Conservation (phyloP, 2,329 filamentous ascomycete species). For the Cytospora piceae region DNA sequence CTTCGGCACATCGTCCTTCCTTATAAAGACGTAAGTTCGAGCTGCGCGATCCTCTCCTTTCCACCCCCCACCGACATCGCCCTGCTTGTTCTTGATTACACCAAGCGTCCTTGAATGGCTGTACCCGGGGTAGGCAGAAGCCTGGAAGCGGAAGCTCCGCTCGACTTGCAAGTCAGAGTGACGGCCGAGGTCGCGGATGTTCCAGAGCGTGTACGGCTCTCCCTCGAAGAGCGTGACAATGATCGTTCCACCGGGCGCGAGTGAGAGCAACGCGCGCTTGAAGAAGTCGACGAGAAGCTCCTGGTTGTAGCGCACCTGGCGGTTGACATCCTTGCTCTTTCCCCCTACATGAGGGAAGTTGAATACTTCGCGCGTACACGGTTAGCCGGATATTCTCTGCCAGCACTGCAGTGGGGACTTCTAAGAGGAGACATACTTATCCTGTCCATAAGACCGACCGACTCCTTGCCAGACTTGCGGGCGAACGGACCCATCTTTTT, state of each 20-base stretch:
- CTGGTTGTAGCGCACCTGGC: constrained; percentile 92
- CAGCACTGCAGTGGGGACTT: neutral
- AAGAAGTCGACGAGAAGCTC: constrained; percentile 75
- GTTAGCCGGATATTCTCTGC: constrained; percentile 1
- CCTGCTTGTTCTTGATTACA: constrained; percentile 55
- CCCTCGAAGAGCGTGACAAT: constrained; percentile 90
- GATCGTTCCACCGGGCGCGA: constrained; percentile 64
- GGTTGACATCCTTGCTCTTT: constrained; percentile 87
- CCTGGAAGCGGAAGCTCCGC: constrained; percentile 71
- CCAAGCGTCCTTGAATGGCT: constrained; percentile 74
- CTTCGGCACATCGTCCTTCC: constrained; percentile 54
- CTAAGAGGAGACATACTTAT: constrained; percentile 50
- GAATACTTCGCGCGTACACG: constrained; percentile 58
- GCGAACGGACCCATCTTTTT: constrained; percentile 61
- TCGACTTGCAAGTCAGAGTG: constrained; percentile 74
- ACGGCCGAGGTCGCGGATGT: constrained; percentile 82
- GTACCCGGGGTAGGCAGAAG: constrained; percentile 72
- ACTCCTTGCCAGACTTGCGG: constrained; percentile 43
- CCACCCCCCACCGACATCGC: constrained; percentile 51
- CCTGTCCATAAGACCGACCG: constrained; percentile 63
- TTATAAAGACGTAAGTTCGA: constrained; percentile 65
- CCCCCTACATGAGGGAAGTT: constrained; percentile 98
- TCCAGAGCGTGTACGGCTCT: constrained; percentile 95
- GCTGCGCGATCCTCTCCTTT: constrained; percentile 57
- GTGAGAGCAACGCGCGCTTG: constrained; percentile 52